A percentile compares a stretch with the other conserved stretches of the same genome.
Conservation (phyloP, 192 early-diverging fungal species). For the Haplosporangium gracile region DNA sequence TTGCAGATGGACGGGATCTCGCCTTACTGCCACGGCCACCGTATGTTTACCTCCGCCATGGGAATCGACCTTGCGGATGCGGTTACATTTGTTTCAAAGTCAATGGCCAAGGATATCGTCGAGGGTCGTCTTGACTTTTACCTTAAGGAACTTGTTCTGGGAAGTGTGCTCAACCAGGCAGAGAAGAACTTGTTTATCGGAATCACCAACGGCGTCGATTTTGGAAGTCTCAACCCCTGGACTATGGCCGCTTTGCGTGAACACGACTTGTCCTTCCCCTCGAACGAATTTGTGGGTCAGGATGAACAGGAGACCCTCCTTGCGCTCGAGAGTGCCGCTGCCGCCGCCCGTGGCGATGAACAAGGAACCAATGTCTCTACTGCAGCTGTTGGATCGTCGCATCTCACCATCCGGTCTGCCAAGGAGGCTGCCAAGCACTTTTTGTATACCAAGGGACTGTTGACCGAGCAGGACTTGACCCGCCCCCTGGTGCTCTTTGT, state of each 20-base stretch:
- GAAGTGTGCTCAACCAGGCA: conserved; percentile 60
- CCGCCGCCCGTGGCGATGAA: background rate
- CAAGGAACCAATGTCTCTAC: background rate
- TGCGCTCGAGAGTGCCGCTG: background rate
- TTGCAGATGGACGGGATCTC: conserved; percentile 43
- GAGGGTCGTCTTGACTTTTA: conserved; percentile 67
- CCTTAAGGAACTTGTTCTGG: conserved; percentile 68
- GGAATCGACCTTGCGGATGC: conserved; percentile 66
- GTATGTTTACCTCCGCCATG: conserved; percentile 63
- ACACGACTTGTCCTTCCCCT: conserved; percentile 56
- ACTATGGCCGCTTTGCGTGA: conserved; percentile 43
- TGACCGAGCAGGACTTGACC: conserved; percentile 53
- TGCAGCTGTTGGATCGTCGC: conserved; percentile 1
- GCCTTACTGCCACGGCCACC: conserved; percentile 61
- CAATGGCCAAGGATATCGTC: conserved; percentile 67
- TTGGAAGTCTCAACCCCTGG: conserved; percentile 63
- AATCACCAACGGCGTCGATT: conserved; percentile 69
- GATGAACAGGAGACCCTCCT: conserved; percentile 9
- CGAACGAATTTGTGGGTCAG: conserved; percentile 27
- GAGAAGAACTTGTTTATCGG: conserved; percentile 61
- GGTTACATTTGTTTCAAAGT: conserved; percentile 66
- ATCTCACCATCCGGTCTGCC: conserved; percentile 39
- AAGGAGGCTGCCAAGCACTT: conserved; percentile 65
- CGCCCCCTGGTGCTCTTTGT: conserved; percentile 64
- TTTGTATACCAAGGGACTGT: conserved; percentile 53